Evolutionary conservation across 305 asterid species (phyloP).

Genomic region (Solanum hybrid): DNA sequence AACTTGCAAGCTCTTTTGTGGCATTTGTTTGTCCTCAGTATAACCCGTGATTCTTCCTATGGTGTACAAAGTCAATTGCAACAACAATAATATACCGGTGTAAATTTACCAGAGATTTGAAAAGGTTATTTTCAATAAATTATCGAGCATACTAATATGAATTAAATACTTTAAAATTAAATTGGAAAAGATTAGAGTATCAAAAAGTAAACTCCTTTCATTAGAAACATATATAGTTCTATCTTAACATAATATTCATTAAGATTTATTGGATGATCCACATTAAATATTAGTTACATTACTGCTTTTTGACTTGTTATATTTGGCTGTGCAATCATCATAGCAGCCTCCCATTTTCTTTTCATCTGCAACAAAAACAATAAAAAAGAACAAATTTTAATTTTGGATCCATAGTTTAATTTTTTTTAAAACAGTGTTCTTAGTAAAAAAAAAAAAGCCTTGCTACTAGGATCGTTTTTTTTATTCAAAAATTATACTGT

Average conservation of each 20-base stretch:
- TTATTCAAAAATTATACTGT: not conserved
- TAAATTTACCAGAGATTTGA: not conserved
- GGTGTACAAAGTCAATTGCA: not conserved
- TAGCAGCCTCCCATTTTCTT: conserved; percentile 3
- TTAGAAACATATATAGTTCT: not conserved
- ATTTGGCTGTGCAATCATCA: not conserved
- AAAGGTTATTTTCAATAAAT: not conserved
- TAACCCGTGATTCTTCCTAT: not conserved
- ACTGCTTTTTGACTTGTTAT: not conserved
- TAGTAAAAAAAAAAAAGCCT: not conserved
- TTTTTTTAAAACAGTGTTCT: not conserved
- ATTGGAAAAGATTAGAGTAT: not conserved
- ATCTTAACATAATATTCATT: not conserved
- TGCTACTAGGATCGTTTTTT: not conserved
- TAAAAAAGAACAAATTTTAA: not conserved
- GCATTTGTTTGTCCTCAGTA: not conserved
- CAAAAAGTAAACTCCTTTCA: not conserved
- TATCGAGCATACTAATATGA: not conserved
- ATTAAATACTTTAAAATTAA: not conserved
- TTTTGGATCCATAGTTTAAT: not conserved
- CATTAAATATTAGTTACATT: not conserved
- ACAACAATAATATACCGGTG: not conserved
- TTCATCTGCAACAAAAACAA: not conserved
- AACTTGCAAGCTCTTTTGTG: not conserved
- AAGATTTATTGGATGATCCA: not conserved